Percentiles rank a stretch among this genome's conserved stretches.
Conservation (phyloP, 139 green algal species). For the Zygnema circumcarinatum region DNA sequence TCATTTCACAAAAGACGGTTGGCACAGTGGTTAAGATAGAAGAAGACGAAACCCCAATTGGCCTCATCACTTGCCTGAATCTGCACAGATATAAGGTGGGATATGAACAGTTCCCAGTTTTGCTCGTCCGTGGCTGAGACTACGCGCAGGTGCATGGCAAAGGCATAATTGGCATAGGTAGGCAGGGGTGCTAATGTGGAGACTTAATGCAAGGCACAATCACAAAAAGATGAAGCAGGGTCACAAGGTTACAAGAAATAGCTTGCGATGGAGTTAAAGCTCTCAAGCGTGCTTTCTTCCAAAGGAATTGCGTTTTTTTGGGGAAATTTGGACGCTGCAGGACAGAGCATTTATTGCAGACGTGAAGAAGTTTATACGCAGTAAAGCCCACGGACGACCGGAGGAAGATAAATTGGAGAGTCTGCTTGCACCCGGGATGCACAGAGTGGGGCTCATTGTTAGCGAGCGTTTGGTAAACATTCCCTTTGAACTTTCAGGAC, state of each 20-base stretch:
- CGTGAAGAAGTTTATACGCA: constrained; percentile 69
- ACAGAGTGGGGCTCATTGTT: constrained; percentile 73
- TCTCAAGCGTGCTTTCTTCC: too few species aligned
- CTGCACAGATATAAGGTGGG: constrained; percentile 61
- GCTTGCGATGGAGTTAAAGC: too few species aligned
- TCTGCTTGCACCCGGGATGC: constrained; percentile 35
- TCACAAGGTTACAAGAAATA: too few species aligned
- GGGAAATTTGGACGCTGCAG: too few species aligned
- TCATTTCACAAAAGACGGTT: constrained; percentile 76
- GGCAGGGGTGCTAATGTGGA: too few species aligned
- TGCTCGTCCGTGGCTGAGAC: not conserved
- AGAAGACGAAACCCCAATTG: constrained; percentile 81
- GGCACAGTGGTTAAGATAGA: constrained; percentile 85
- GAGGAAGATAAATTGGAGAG: constrained; percentile 23
- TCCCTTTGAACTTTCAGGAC: constrained; percentile 72
- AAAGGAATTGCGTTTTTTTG: too few species aligned
- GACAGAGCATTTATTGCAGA: constrained; percentile 66
- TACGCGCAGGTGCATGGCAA: not conserved
- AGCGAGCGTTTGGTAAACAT: constrained; percentile 90
- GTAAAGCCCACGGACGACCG: constrained; percentile 48
- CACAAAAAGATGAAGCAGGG: too few species aligned
- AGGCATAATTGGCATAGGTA: too few species aligned
- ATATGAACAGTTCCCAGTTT: not conserved
- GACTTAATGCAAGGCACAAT: too few species aligned
- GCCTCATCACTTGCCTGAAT: constrained; percentile 76